Conservation (phyloP, 2,329 filamentous ascomycete species). For the Bipolaris oryzae region DNA sequence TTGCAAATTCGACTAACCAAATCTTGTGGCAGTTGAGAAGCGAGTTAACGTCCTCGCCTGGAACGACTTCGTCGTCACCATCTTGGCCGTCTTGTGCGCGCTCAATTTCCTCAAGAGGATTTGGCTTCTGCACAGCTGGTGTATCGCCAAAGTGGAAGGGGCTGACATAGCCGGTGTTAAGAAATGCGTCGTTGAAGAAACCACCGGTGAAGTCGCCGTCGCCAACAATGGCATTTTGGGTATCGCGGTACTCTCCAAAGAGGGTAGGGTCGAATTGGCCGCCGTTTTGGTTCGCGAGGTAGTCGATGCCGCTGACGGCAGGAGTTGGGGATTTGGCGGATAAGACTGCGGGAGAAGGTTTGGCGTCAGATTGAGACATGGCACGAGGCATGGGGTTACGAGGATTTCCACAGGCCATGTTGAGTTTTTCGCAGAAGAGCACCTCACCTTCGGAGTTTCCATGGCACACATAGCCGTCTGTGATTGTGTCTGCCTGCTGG, state of each 20-base stretch:
- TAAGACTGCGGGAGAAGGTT: slow-evolving; percentile 46
- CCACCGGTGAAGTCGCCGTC: slow-evolving; percentile 71
- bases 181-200: slow-evolving; percentile 77
- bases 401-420: slow-evolving; percentile 61
- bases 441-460: slow-evolving; percentile 58
- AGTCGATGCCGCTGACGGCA: slow-evolving; percentile 66
- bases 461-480: slow-evolving; percentile 54
- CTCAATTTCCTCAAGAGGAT: slow-evolving; percentile 79
- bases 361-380: slow-evolving; percentile 52
- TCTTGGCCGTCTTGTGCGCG: slow-evolving; percentile 74
- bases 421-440: slow-evolving; percentile 62
- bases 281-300: slow-evolving; percentile 78
- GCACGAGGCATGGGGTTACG: slow-evolving; percentile 60
- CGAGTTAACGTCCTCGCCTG: slow-evolving; percentile 64
- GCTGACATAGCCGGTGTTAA: slow-evolving; percentile 75
- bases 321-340: slow-evolving; percentile 39
- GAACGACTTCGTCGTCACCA: slow-evolving; percentile 69
- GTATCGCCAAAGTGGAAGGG: slow-evolving; percentile 73
- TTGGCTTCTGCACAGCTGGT: slow-evolving; percentile 57
- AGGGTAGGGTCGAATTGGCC: slow-evolving; percentile 89
- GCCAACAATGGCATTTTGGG: slow-evolving; percentile 77
- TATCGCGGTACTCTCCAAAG: slow-evolving; percentile 90
- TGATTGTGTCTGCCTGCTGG: slow-evolving; percentile 65
- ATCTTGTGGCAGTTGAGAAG: slow-evolving; percentile 88
- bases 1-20: slow-evolving; percentile 68